Conservation (phyloP, 768 basidiomycete genomes). For the Trametes maxima region DNA sequence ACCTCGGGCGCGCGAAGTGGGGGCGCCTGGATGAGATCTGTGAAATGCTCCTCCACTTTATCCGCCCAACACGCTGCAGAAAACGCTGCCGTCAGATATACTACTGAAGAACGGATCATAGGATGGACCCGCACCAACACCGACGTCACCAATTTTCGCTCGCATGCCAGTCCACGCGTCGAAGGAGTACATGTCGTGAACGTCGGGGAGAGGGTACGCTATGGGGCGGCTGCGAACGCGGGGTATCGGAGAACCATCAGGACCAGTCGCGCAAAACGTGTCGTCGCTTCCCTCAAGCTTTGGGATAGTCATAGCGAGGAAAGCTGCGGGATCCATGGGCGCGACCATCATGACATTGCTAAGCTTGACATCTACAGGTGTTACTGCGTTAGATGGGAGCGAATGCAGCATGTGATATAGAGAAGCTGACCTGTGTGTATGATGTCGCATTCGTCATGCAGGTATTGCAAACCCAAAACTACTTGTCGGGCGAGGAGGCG, state of each 20-base stretch:
- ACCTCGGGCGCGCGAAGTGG: slow-evolving; percentile 17
- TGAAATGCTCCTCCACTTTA: background rate
- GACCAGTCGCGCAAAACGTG: background rate
- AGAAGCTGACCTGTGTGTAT: slow-evolving; percentile 8
- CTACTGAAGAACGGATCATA: no score
- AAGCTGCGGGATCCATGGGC: background rate
- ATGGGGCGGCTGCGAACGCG: slow-evolving; percentile 2
- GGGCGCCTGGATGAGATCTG: slow-evolving; percentile 8
- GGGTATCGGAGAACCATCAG: background rate
- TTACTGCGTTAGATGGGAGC: background rate
- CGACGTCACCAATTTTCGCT: slow-evolving; percentile 3
- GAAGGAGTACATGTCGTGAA: slow-evolving; percentile 1
- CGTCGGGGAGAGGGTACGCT: slow-evolving; percentile 1
- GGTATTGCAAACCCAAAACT: slow-evolving; percentile 8
- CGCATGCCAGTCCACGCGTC: background rate
- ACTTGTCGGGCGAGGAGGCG: slow-evolving; percentile 8
- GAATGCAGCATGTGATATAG: no score
- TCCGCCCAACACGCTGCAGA: background rate
- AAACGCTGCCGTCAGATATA: background rate
- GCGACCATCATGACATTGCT: slow-evolving; percentile 1
- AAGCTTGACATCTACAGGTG: background rate
- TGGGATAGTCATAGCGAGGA: slow-evolving; percentile 1
- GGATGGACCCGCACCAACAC: background rate
- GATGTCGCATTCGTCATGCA: slow-evolving; percentile 12
- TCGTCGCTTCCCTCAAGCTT: background rate